Conservation (phyloP, 2,329 filamentous ascomycete genomes). For the Rhinocladiella mackenziei region DNA sequence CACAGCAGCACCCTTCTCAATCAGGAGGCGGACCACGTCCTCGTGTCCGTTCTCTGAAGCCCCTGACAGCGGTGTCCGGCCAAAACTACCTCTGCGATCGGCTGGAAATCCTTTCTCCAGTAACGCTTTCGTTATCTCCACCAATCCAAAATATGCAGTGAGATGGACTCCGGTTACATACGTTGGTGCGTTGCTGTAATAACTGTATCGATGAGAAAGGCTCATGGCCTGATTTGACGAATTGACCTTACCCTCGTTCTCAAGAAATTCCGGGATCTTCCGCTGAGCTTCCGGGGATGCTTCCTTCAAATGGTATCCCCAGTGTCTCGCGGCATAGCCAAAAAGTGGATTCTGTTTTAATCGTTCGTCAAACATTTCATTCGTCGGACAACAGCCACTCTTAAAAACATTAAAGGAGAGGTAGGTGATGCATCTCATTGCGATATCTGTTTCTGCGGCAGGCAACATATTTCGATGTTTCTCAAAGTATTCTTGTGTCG, state of each 20-base stretch:
- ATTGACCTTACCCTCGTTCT: background rate
- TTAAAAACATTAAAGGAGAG: conserved; percentile 26
- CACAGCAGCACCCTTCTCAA: conserved; percentile 13
- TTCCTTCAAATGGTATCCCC: background rate
- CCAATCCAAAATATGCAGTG: conserved; percentile 30
- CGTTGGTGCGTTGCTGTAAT: conserved; percentile 10
- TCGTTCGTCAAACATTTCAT: background rate
- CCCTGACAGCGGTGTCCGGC: conserved; percentile 14
- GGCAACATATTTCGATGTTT: conserved; percentile 23
- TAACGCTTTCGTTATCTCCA: background rate
- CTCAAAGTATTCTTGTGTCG: conserved; percentile 47
- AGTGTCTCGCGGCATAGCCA: background rate
- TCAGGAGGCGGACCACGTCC: conserved; percentile 14
- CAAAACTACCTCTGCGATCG: background rate
- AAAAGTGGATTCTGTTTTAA: background rate
- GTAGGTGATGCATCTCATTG: conserved; percentile 26
- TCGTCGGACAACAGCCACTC: background rate
- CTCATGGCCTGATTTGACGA: conserved; percentile 2
- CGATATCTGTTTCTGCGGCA: conserved; percentile 20
- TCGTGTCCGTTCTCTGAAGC: conserved; percentile 9
- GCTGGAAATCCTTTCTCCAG: background rate
- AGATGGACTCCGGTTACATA: conserved; percentile 28
- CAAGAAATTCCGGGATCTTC: background rate
- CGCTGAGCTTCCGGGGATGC: background rate
- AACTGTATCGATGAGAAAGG: background rate